Percentiles rank a stretch among this genome's conserved stretches.
Conservation (phyloP, 331 rosid genomes). For the Dryas integrifolia region DNA sequence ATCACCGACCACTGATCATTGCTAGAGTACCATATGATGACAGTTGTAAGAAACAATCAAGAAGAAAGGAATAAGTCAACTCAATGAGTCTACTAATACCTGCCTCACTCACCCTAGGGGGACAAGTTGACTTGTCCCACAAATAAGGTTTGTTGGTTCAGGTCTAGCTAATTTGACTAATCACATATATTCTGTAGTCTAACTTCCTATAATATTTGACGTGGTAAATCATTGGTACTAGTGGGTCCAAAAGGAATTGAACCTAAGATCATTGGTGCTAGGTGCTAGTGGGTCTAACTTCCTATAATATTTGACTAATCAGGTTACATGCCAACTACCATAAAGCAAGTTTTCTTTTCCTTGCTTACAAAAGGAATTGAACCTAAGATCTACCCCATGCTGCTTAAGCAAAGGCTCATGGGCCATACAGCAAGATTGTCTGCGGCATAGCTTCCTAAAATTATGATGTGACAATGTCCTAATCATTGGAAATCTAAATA, state of each 20-base stretch:
- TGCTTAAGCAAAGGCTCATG: not conserved
- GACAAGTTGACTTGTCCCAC: not conserved
- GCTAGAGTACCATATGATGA: constrained; percentile 7
- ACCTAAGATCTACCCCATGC: not conserved
- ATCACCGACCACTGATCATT: constrained; percentile 15
- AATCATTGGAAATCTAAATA: not conserved
- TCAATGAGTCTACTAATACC: not conserved
- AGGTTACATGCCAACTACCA: constrained; percentile 14
- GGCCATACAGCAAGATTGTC: constrained; percentile 2
- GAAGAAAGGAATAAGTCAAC: not conserved
- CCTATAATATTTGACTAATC: constrained; percentile 1
- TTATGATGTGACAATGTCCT: not conserved
- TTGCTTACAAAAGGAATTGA: not conserved
- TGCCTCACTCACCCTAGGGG: not conserved
- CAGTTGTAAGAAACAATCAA: constrained; percentile 10
- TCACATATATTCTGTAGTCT: not conserved
- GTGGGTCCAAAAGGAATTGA: not conserved
- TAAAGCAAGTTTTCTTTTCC: not conserved
- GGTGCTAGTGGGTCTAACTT: not conserved
- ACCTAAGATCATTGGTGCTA: too few species aligned
- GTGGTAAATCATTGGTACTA: not conserved
- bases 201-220: not conserved
- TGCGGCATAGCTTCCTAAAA: not conserved
- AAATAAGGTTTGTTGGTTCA: not conserved
- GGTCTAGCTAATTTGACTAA: constrained; percentile 1